A percentile compares a stretch with the other conserved stretches of the same genome.
These are phyloP conservation scores for Stenogyne calaminthoides DNA, from an alignment of 305 asterid species.

Conservation along the genomic window DNA sequence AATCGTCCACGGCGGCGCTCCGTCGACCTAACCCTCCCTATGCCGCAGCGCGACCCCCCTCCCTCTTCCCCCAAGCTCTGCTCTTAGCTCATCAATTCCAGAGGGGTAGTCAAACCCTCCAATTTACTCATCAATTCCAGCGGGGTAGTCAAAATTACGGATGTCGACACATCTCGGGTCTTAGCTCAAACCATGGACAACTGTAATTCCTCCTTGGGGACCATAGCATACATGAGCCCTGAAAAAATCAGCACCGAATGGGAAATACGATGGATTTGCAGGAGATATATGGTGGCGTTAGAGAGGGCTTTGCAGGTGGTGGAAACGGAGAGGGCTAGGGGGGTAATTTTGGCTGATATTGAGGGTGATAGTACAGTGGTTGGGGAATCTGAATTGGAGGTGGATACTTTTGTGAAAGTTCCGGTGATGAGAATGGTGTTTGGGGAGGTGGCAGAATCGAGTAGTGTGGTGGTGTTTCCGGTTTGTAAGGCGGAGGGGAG, in stretches of 20 bases:
- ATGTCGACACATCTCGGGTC: constrained; percentile 75
- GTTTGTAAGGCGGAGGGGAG: no score
- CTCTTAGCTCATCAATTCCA: constrained; percentile 76
- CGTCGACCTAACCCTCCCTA: constrained; percentile 71
- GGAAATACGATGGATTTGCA: constrained; percentile 82
- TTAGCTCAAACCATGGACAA: constrained; percentile 82
- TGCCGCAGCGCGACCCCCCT: constrained; percentile 78
- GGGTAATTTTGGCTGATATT: no score
- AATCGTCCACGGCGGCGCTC: constrained; percentile 60
- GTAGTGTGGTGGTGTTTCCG: no score
- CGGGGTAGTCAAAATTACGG: constrained; percentile 76
- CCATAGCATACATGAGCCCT: constrained; percentile 95
- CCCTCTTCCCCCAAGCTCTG: constrained; percentile 60
- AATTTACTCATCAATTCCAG: constrained; percentile 67
- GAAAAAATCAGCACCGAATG: constrained; percentile 91
- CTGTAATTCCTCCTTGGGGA: constrained; percentile 89
- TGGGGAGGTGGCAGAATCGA: no score
- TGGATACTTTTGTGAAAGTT: no score
- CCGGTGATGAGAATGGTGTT: no score
- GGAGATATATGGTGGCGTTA: constrained; percentile 95
- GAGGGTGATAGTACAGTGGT: no score
- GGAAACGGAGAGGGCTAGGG: no score
- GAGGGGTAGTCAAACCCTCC: constrained; percentile 92
- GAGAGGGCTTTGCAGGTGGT: no score
- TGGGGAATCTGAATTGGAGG: no score